Conservation (phyloP, 495 filamentous ascomycete species). For the Xylaria intraflava region DNA sequence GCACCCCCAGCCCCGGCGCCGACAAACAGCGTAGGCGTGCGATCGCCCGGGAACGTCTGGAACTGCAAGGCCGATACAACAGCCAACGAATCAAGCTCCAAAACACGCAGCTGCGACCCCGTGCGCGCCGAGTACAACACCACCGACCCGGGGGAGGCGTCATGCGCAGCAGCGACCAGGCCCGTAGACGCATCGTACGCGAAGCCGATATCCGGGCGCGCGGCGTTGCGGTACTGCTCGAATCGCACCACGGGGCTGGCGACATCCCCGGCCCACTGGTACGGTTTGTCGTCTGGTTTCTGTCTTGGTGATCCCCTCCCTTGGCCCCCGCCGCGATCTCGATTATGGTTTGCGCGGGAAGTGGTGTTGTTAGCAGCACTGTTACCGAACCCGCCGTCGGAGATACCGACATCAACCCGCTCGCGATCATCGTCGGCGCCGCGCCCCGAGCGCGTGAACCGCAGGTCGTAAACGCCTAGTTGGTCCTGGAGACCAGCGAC, state of each 20-base stretch:
- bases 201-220: slow-evolving; percentile 30
- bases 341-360: no score
- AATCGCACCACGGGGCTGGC: slow-evolving; percentile 30
- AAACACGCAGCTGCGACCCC: slow-evolving; percentile 23
- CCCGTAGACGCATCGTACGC: slow-evolving; percentile 28
- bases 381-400: background rate
- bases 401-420: background rate
- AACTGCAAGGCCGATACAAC: slow-evolving; percentile 19
- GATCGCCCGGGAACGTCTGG: slow-evolving; percentile 25
- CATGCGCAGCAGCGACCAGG: slow-evolving; percentile 37
- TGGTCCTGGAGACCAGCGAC: slow-evolving; percentile 29
- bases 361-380: background rate
- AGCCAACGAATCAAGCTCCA: background rate
- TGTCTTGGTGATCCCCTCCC: no score
- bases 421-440: background rate
- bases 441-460: slow-evolving; percentile 15
- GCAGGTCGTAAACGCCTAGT: slow-evolving; percentile 37
- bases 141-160: slow-evolving; percentile 32
- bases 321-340: no score
- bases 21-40: slow-evolving; percentile 26
- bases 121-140: slow-evolving; percentile 34
- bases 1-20: slow-evolving; percentile 12
- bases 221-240: slow-evolving; percentile 30
- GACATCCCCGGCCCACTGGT: background rate
- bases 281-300: no score